Base-by-base conservation (phyloP, 805 yeast genomes). In the Cyberlindnera maritima region DNA sequence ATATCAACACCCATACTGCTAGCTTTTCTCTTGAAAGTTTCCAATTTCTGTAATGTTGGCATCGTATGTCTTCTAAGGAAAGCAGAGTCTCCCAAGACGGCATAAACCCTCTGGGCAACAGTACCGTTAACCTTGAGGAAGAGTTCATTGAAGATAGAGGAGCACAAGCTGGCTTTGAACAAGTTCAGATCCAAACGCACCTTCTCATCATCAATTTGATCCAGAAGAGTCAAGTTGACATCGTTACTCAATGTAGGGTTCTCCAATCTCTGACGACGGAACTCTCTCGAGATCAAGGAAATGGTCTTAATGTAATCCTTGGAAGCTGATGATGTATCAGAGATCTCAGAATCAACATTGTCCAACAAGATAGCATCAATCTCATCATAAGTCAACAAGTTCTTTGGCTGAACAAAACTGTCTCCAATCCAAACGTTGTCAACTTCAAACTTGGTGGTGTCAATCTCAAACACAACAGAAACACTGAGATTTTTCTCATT, bases 21-120 rank as follows among this genome's bases (percentile, higher is more conserved):
- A 28, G 91, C 81, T 57, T 84, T 86, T 53, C 81, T 77, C 43
- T 83, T 80, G 63, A 94, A 86, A 3, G 85, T 78, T 59, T 88
- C 94, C 67, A 92, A 72, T 60, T 90, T 87, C 31, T 83, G 84
- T 47, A 84, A 70, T 4, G 92, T 81, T 21, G 99, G 99, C 53
- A 85, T 79, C 3, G 87, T 76, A 56, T 91, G 96, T 61, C 95
- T 85, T 67, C 98, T 84, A 59, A 94, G 77, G 38, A 94, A 78
- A 0, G 98, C 88, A 43, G 73, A 66, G 54, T 85, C 90, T 1
- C 97, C 97, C 34, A 92, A 71, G 4, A 76, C 78, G 2, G 92
- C 80, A 58, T 85, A 85, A 14, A 85, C 69, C 57, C 77, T 81
- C 53, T 88, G 87, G 1, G 98, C 99, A 46, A 94, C 81, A 1